phyloP scores from a whole-genome alignment of 345 rosid species.

The Murraya koenigii region DNA sequence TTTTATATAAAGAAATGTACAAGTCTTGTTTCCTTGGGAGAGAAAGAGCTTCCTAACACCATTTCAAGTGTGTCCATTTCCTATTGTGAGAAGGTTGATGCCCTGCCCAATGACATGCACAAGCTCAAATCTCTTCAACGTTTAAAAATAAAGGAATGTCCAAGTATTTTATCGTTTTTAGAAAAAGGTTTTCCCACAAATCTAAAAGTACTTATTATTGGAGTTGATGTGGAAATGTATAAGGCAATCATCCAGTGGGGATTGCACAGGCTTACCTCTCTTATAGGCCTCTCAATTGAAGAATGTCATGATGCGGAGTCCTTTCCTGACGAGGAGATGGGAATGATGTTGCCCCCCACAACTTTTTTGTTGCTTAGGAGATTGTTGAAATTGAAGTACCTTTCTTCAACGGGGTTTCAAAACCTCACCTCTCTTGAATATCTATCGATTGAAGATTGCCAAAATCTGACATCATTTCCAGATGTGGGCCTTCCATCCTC shows the following conservation, averaged over 20 bases:
- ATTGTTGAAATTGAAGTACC: no score
- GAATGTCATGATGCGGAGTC: background rate
- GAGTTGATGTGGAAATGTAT: background rate
- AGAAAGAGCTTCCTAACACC: background rate
- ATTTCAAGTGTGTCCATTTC: rapidly evolving
- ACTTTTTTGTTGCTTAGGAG: no score
- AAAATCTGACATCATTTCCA: background rate
- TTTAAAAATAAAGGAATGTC: rapidly evolving
- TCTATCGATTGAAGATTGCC: background rate
- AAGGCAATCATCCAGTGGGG: background rate
- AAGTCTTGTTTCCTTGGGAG: background rate
- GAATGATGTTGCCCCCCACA: no score
- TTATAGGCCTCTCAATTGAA: background rate
- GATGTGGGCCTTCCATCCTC: background rate
- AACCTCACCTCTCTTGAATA: no score
- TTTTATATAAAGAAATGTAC: background rate
- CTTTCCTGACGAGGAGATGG: background rate
- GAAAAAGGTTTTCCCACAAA: background rate
- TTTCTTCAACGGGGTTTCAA: no score
- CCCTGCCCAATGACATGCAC: background rate
- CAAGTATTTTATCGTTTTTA: background rate
- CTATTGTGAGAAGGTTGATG: background rate
- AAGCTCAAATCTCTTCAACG: background rate
- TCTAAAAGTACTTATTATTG: background rate
- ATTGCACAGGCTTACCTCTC: background rate